Conservation (phyloP, 192 early-diverging fungal species). For the Podila minutissima region DNA sequence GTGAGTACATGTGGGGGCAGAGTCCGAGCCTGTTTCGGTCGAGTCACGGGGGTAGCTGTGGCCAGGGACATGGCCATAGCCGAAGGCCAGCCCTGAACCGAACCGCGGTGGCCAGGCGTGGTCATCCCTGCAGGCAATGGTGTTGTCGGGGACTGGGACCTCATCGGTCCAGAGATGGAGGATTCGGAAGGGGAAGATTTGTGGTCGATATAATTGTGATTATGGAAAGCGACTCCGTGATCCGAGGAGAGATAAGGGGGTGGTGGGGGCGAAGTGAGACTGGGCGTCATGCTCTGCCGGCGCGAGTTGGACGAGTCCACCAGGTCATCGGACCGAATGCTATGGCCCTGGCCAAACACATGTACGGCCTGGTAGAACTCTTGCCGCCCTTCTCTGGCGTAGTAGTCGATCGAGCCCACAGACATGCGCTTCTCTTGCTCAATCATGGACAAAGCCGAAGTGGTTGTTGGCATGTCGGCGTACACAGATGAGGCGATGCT, state of each 20-base stretch:
- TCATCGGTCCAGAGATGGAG: not conserved
- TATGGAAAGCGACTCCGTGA: constrained; percentile 17
- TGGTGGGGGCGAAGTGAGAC: constrained; percentile 23
- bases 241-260: constrained; percentile 40
- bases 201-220: constrained; percentile 1
- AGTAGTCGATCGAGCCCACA: constrained; percentile 1
- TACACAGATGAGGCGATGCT: not conserved
- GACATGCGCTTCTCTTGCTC: constrained; percentile 25
- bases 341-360: not conserved
- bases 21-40: constrained; percentile 18
- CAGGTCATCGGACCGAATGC: not conserved
- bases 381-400: not conserved
- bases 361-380: not conserved
- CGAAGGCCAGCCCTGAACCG: constrained; percentile 25
- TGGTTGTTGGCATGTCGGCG: constrained; percentile 17
- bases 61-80: constrained; percentile 17
- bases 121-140: not conserved
- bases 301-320: constrained; percentile 6
- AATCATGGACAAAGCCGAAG: constrained; percentile 25
- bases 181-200: constrained; percentile 4
- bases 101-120: not conserved
- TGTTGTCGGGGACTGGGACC: not conserved
- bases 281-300: constrained; percentile 8
- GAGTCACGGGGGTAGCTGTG: not conserved
- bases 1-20: constrained; percentile 26